Evolutionary conservation across 495 filamentous ascomycete genomes (phyloP), one percentile per base, ranked within the genome.

Genomic region (Neurospora sp.): DNA sequence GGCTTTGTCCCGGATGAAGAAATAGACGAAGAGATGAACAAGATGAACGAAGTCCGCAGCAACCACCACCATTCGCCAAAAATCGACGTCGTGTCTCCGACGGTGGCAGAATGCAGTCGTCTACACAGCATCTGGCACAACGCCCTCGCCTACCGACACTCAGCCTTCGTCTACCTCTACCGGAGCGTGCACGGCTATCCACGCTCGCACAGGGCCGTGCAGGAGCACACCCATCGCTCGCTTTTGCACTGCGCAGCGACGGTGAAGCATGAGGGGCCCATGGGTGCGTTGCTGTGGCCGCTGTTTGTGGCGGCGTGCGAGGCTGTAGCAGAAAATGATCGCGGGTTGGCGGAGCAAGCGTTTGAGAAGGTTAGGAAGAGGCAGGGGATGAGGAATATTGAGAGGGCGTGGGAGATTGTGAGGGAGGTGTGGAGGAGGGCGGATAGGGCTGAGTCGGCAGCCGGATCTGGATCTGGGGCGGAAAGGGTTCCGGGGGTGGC

Each of bases 381-480:
- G 38, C 88, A 90, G 75, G 88, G 88, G 38, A 90, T 90, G 88
- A 85, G 81, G 72, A 90, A 90, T 77, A 89, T 90, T 71, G 84
- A 83, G 66, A 79, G 86, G 71, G 86, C 87, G 17, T 87, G 88
- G 86, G 84, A 84, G 59, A 84, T 90, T 36, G 82, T 88, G 19
- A 77, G 85, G 74, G 88, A 89, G 76, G 85, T 90, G 19, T 90
- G 88, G 88, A 81, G 80, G 69, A 78, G 87, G 73, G 81, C 78
- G 7, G 85, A 88, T 77, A 77, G 76, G 69, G 75, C 77, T 9
- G 80, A 40, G 40, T 11, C 38, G 48, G n/a, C 15, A 17, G 9
- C 59, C 15, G 72, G 37, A 17, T 3, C 59, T n/a, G 72, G 37
- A 15, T 45, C 69, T 36, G 31, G 21, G 34, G 34, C 5, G 11